phyloP scores from a whole-genome alignment of 2,329 filamentous ascomycete species.

The Exophiala spinifera region DNA sequence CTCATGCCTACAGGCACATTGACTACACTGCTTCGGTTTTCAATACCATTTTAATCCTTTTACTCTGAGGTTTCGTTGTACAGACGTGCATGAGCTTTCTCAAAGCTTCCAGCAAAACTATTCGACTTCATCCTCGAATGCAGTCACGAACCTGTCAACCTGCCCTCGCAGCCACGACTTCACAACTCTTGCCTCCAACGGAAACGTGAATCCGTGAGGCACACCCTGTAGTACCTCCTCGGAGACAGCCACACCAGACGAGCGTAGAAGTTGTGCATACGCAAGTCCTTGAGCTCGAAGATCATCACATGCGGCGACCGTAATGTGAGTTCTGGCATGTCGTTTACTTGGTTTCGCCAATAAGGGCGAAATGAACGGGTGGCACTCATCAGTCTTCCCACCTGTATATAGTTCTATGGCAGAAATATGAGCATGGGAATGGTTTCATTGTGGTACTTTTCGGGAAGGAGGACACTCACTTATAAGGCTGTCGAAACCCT shows the following conservation, averaged over 20 bases:
- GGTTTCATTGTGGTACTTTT: not conserved
- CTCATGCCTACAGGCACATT: no score
- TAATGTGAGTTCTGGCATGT: constrained; percentile 8
- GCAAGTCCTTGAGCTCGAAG: constrained; percentile 6
- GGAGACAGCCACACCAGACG: not conserved
- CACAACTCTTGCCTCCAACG: constrained; percentile 1
- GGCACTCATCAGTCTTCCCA: not conserved
- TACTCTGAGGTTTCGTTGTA: no score
- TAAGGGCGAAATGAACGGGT: constrained; percentile 11
- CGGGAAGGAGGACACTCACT: no score
- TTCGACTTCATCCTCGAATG: not conserved
- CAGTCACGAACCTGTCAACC: not conserved
- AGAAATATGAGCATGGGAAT: not conserved
- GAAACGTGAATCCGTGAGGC: constrained; percentile 16
- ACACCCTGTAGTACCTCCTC: constrained; percentile 13
- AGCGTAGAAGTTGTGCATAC: constrained; percentile 12
- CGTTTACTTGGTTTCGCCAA: not conserved
- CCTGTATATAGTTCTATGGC: constrained; percentile 5
- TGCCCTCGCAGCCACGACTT: constrained; percentile 9
- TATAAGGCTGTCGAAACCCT: no score
- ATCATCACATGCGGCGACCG: constrained; percentile 11
- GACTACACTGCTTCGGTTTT: no score
- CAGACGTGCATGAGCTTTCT: no score
- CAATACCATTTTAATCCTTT: no score
- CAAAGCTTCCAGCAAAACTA: no score